Evolutionary conservation across 2,329 filamentous ascomycete genomes (phyloP).

Genomic region (Fusarium mangiferae): DNA sequence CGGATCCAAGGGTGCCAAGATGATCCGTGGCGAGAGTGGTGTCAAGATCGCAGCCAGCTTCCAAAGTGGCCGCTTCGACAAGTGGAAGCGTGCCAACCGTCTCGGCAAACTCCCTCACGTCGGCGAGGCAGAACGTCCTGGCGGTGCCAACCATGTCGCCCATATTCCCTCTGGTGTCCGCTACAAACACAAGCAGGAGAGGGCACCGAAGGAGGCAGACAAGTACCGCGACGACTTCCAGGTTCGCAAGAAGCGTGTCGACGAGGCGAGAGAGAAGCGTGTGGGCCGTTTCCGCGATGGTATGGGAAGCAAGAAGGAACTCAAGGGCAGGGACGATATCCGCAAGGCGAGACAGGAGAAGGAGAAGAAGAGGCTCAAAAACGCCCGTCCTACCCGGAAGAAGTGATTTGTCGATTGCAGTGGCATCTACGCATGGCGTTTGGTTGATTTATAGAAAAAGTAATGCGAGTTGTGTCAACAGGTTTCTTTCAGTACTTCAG

Average conservation of each 20-base stretch:
- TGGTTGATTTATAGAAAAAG: constrained; percentile 30
- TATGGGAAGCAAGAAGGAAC: constrained; percentile 77
- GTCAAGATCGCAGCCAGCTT: constrained; percentile 96
- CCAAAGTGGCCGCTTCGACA: constrained; percentile 91
- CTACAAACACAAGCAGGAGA: constrained; percentile 88
- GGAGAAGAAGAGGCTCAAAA: constrained; percentile 85
- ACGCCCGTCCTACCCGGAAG: constrained; percentile 80
- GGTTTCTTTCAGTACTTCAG: neutral
- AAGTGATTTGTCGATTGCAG: constrained; percentile 33
- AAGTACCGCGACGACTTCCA: constrained; percentile 92
- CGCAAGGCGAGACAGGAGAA: constrained; percentile 81
- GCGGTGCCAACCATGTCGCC: constrained; percentile 26
- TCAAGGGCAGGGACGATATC: constrained; percentile 86
- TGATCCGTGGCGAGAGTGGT: constrained; percentile 89
- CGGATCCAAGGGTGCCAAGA: constrained; percentile 76
- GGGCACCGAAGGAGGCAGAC: constrained; percentile 92
- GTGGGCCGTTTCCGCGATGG: constrained; percentile 79
- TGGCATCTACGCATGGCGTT: constrained; percentile 27
- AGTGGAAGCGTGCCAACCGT: constrained; percentile 88
- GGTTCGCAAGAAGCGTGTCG: constrained; percentile 87
- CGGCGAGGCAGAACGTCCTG: constrained; percentile 78
- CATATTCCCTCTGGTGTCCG: constrained; percentile 54
- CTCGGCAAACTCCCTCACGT: constrained; percentile 81
- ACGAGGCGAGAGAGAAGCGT: constrained; percentile 86
- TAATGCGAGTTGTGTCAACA: neutral